Evolutionary conservation across 1,139 yeast species (phyloP), one percentile per base, ranked within the genome.

Genomic region (Candida sp.): DNA sequence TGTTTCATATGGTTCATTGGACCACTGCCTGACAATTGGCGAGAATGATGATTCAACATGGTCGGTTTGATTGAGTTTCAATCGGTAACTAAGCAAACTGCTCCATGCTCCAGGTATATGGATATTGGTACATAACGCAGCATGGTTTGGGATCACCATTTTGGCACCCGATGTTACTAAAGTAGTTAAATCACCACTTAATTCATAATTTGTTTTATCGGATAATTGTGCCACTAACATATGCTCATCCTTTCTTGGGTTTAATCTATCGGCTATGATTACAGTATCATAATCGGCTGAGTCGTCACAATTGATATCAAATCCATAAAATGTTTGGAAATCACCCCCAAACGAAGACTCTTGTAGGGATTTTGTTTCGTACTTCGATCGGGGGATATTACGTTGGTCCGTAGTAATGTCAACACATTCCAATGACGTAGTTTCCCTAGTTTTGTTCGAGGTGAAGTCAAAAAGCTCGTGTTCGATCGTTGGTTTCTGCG

Each of bases 11-110:
- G 87, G 87, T 35, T 80, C 82, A n/a, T 72, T 68, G 3, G 81
- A 68, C 65, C 78, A 76, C 60, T 89, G 96, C 43, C 89, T 73
- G 3, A 87, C 61, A 33, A 88, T 70, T 0, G 95, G 85, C n/a
- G 76, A 63, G 52, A 83, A 82, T 12, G 64, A 49, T 11, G 42
- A 37, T 15, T 38, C 27, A 3, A 47, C 45, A 11, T 46, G 44
- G 2, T 39, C 40, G 36, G 50, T 42, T 21, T 35, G 50, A 43
- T 48, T 54, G 45, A 71, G 36, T n/a, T 44, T 45, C 19, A 82
- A 55, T 22, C 64, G 70, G 54, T 81, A 84, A 0, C 85, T 81
- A 23, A 84, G 57, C 7, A 86, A 56, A 55, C 89, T 82, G 44
- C 82, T 80, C 80, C 84, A 78, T 0, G 83, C 78, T 3, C 79